Conservation (phyloP, 192 early-diverging fungal genomes). For the Chytriomyces sp. region DNA sequence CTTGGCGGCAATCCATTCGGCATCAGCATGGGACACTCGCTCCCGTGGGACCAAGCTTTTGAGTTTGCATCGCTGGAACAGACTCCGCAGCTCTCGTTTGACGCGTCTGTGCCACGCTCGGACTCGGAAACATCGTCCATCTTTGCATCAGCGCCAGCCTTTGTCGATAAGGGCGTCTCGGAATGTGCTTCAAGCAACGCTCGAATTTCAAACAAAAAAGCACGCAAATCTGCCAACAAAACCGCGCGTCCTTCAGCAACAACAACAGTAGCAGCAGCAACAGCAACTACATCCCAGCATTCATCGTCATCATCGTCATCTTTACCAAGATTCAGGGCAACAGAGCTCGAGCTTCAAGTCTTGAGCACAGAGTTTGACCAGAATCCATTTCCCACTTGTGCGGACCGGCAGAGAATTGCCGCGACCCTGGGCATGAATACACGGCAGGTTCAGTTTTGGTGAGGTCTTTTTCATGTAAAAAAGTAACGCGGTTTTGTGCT, state of each 20-base stretch:
- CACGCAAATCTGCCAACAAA: background rate
- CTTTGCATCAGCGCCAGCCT: background rate
- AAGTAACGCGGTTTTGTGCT: background rate
- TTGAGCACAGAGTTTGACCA: constrained; percentile 7
- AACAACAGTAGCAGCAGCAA: no score
- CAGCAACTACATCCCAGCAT: background rate
- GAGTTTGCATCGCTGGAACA: background rate
- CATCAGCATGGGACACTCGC: background rate
- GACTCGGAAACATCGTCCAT: background rate
- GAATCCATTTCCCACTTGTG: constrained; percentile 10
- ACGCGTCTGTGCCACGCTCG: background rate
- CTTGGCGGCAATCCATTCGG: background rate
- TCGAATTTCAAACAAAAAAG: background rate
- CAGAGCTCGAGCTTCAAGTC: constrained; percentile 11
- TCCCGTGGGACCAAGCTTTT: background rate
- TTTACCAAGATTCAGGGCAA: constrained; percentile 8
- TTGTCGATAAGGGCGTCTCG: background rate
- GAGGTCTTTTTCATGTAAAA: background rate
- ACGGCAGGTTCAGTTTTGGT: constrained; percentile 32
- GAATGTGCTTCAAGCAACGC: background rate
- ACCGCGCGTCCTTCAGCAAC: background rate
- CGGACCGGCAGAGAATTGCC: constrained; percentile 15
- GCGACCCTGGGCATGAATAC: constrained; percentile 16
- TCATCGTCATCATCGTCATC: background rate
- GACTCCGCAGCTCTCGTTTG: background rate